Evolutionary conservation across 2,329 filamentous ascomycete genomes (phyloP).

Genomic region (Neonectria neomacrospora): DNA sequence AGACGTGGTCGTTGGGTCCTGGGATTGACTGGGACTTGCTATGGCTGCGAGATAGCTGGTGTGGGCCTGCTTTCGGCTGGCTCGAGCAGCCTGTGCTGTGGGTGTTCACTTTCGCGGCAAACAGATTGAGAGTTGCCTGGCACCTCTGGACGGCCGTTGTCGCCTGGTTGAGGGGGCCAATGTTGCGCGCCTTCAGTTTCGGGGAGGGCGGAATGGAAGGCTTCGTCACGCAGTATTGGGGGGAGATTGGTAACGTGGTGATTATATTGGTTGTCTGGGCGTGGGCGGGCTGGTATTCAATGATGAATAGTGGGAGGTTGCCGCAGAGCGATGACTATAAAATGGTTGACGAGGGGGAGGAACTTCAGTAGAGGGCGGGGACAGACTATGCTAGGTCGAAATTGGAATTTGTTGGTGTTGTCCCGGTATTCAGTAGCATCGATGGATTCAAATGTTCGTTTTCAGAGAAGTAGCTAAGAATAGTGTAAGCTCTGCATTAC

Average conservation of each 20-base stretch:
- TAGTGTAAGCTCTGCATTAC: no score
- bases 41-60: background rate
- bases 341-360: no score
- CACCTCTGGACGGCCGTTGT: no score
- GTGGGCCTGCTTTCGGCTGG: background rate
- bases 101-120: background rate
- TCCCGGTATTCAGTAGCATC: background rate
- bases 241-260: background rate
- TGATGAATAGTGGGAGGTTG: no score
- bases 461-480: background rate
- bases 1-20: constrained; percentile 15
- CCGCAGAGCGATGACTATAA: no score
- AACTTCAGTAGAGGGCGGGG: background rate
- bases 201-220: background rate
- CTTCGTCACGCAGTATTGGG: background rate
- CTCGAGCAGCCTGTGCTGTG: background rate
- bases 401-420: background rate
- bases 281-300: no score
- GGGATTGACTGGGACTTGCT: constrained; percentile 23
- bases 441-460: background rate
- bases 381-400: background rate
- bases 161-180: no score
- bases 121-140: no score
- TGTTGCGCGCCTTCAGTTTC: background rate
- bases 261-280: background rate